Base-by-base conservation (phyloP, 768 basidiomycete genomes). In the Boletus eberwhitei region DNA sequence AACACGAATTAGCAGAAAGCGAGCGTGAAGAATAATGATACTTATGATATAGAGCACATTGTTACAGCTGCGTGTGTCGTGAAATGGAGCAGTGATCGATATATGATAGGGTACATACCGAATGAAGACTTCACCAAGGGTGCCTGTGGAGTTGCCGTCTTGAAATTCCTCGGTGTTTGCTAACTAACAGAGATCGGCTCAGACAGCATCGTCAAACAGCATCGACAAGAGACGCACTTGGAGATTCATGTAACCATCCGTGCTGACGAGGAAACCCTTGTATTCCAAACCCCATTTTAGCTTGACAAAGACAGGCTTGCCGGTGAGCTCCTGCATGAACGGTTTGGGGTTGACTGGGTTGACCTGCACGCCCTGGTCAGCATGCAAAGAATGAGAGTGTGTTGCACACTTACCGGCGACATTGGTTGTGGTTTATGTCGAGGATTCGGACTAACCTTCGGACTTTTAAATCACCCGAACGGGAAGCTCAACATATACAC, bases 241-340 rank as follows among this genome's bases (percentile, higher is more conserved):
- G 44, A 99, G 83, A 72, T 99, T 99, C 97, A 98, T 98, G 77
- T 97, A 99, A 13, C 93, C 93, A 73, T 99, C 97, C 8, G 97
- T 98, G 66, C 92, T 95, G 61, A 99, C 97, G 59, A 99, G 82
- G 77, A 97, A 99, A 40, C 97, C 97, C 77, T 94, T 97, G 81
- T 98, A 98, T 69, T 98, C 94, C 48, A 98, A 80, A 58, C 97
- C 97, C 97, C 97, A 99, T 77, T 99, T 99, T 67, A 99, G 83
- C 56, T 85, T 84, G 59, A 98, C 97, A 67, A 86, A 90, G 42
- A 98, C 92, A 37, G 89, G 87, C 78, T 99, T 98, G 59, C 97
- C 97, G 26, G 97, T 98, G 62, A 98, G 86, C 71, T 97, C 95
- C 76, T 98, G 94, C 66, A 99, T 81, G 78, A 98, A 98, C 7